These are phyloP conservation scores for Talinum fruticosum DNA, from an alignment of 148 eudicot genomes.

Conservation along the genomic window DNA sequence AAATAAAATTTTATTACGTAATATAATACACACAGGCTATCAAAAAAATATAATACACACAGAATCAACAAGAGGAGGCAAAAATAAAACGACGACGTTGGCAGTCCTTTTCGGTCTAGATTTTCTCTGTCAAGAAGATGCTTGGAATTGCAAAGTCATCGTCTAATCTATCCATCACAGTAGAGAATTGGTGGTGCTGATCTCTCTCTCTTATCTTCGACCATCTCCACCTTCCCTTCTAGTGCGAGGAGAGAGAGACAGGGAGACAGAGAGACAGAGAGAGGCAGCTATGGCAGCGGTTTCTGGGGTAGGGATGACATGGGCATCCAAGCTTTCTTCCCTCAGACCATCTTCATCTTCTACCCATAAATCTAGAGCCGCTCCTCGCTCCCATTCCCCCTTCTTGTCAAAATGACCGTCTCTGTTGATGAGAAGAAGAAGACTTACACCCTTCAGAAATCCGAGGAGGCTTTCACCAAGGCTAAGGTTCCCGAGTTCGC, in stretches of 20 bases:
- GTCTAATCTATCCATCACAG: neutral
- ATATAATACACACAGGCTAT: too few species aligned
- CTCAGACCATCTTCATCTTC: neutral
- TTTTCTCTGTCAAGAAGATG: neutral
- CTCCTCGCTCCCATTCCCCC: conserved; percentile 12
- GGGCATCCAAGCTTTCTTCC: conserved; percentile 33
- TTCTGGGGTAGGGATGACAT: conserved; percentile 34
- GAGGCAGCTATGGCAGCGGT: conserved; percentile 27
- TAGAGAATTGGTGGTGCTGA: neutral
- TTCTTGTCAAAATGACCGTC: conserved; percentile 57
- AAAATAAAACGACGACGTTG: too few species aligned
- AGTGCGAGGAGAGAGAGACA: conserved; percentile 9
- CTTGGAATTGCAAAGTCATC: neutral
- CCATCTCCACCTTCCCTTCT: neutral
- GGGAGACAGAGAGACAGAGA: conserved; percentile 18
- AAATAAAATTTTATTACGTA: too few species aligned
- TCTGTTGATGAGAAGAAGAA: conserved; percentile 67
- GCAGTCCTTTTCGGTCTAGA: too few species aligned
- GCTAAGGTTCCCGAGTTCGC: conserved; percentile 59
- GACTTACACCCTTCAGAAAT: conserved; percentile 66
- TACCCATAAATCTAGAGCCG: neutral
- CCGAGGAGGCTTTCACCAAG: conserved; percentile 77
- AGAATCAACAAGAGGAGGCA: too few species aligned
- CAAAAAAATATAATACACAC: too few species aligned
- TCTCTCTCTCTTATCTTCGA: conserved; percentile 3